Base-by-base conservation (phyloP, 805 yeast genomes). In the Allodekkera sacchari region DNA sequence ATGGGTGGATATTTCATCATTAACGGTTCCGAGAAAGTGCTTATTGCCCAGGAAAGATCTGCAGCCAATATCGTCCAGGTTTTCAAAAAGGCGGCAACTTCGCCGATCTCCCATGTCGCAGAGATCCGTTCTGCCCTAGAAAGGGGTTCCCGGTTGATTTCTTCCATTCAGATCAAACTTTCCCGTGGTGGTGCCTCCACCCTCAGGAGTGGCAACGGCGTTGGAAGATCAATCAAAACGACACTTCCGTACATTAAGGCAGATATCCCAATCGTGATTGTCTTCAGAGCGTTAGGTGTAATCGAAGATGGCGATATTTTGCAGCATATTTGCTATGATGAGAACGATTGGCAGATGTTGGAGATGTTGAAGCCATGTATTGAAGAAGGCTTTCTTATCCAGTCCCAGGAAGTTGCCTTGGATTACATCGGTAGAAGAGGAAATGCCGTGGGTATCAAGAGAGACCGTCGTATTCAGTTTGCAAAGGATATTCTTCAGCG, bases 1-100 rank as follows among this genome's bases (percentile, higher is more conserved):
- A 94, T 92, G 94, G 99, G 99, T 59, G 99, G 99, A 41, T 92
- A 92, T 61, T 92, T 92, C 55, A 88, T 92, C 47, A 92, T 92
- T 53, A 92, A 92, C 64, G 99, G 99, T 49, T 85, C 96, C 14
- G 99, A 92, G 58, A 92, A 92, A 59, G 99, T 92, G 35, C 68
- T 92, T 51, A 92, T 92, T 65, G 99, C 99, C 20, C 99, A 92
- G 63, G 99, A 92, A 62, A 77, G 99, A 58, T 78, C 92, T 38
- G 97, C 99, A 10, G 99, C 98, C 30, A 92, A 92, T 55, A 92
- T 92, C 44, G 98, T 92, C 23, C 98, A 92, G 64, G 99, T 92
- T 15, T 92, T 92, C 70, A 89, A 85, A 59, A 92, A 92, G 60
- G 84, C 97, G 6, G 95, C 96, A 4, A 95, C 95, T 32, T 84